Evolutionary conservation across 768 basidiomycete genomes (phyloP), one percentile per base, ranked within the genome.

Genomic region (Mrakia gelida): DNA sequence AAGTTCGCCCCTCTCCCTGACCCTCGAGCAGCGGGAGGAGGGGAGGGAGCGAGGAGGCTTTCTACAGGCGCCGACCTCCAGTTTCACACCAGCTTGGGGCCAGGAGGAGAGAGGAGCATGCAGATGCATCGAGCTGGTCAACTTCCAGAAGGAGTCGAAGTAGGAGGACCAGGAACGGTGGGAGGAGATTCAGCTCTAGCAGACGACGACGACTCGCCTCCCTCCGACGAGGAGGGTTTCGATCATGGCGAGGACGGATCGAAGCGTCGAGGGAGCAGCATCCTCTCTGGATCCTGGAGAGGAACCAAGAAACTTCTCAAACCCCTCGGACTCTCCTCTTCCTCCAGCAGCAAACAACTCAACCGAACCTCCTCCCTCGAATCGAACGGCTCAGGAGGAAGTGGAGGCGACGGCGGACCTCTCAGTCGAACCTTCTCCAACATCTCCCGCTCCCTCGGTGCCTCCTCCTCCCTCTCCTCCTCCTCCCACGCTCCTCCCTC

Each of bases 1-100:
- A 70, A 68, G 67, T 78, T 78, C 26, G 77, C 77, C 3, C 77
- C 77, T 21, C 73, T 78, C 3, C 77, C 77, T 0, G 73, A 73
- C n/a, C 77, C 77, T 26, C 15, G 77, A 34, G 67, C 67, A 26
- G 67, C 67, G n/a, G 52, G 45, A 34, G 61, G 62, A 28, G 21
- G 77, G 34, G 65, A 30, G 23, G 49, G 45, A 38, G 45, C 41
- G 1, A 7, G 77, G 32, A 52, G 61, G 26, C 72, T 78, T 52
- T 78, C 77, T 6, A 78, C 77, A 26, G 77, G 77, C 7, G 45
- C 68, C 67, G 68, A 77, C 71, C 34, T 78, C 21, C 32, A 56
- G 67, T 73, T 67, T 30, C 67, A 63, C 23, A 54, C 72, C 13
- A 78, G 38, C 28, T 62, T 74, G 9, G 67, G 65, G 28, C 56